Evolutionary conservation across 2,329 filamentous ascomycete genomes (phyloP).

Genomic region (Talaromyces islandicus): DNA sequence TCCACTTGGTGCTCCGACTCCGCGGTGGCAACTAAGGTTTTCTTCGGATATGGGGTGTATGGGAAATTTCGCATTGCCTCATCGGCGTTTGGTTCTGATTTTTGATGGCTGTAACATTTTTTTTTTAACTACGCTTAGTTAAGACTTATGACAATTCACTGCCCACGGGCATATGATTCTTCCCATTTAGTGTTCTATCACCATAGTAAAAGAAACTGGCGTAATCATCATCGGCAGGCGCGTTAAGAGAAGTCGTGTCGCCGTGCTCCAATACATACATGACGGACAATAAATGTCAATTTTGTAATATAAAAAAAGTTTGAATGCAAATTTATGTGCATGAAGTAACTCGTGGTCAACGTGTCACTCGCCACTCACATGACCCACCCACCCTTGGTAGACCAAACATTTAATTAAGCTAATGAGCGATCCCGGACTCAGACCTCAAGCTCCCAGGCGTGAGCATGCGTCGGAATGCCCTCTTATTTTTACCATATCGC

Average conservation of each 20-base stretch:
- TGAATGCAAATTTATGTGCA: background rate
- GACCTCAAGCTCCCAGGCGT: conserved; percentile 13
- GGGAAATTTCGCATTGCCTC: conserved; percentile 20
- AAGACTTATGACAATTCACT: conserved; percentile 16
- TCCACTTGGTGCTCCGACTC: conserved; percentile 59
- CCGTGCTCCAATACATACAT: too few species aligned
- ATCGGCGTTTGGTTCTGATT: conserved; percentile 30
- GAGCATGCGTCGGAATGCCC: conserved; percentile 45
- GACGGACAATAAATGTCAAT: background rate
- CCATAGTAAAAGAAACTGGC: background rate
- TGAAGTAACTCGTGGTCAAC: background rate
- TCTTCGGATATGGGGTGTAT: conserved; percentile 12
- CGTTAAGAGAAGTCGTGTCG: too few species aligned
- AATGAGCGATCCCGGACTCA: background rate
- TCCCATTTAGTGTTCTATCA: background rate
- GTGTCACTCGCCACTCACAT: conserved; percentile 9
- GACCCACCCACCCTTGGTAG: conserved; percentile 8
- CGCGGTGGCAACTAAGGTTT: conserved; percentile 43
- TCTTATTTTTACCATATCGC: conserved; percentile 59
- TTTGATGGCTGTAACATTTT: background rate
- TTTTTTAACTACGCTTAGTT: conserved; percentile 5
- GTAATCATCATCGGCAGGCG: background rate
- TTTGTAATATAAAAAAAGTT: background rate
- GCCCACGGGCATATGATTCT: conserved; percentile 18
- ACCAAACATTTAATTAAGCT: conserved; percentile 10